Percentiles rank a stretch among this genome's conserved stretches.
These are phyloP conservation scores for Boletus albobrunnescens DNA, from an alignment of 1,284 basidiomycete species.

Conservation along the genomic window DNA sequence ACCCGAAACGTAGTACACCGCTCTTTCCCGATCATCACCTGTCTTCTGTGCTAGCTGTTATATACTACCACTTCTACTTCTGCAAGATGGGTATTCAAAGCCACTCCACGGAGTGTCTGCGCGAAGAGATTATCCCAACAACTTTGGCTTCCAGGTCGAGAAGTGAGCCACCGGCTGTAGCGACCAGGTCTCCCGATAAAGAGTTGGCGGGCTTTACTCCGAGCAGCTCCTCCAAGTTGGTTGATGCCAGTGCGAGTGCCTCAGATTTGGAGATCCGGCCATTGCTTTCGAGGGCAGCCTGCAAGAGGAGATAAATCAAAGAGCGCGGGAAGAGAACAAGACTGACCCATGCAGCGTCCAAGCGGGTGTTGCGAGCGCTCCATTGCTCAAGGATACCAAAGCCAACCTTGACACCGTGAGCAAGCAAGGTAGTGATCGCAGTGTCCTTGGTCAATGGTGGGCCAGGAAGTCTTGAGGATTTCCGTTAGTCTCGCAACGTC, in stretches of 20 bases:
- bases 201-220: slow-evolving; percentile 36
- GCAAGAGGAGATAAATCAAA: background rate
- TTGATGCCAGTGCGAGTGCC: slow-evolving; percentile 30
- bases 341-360: slow-evolving; percentile 41
- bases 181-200: slow-evolving; percentile 46
- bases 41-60: slow-evolving; percentile 7
- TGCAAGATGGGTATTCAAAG: slow-evolving; percentile 17
- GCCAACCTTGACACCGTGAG: slow-evolving; percentile 72
- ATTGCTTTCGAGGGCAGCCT: slow-evolving; percentile 26
- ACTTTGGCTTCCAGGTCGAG: slow-evolving; percentile 44
- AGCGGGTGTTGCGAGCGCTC: slow-evolving; percentile 59
- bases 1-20: slow-evolving; percentile 11
- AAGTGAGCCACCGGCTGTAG: slow-evolving; percentile 39
- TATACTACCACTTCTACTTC: slow-evolving; percentile 9
- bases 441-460: slow-evolving; percentile 72
- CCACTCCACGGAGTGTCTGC: slow-evolving; percentile 30
- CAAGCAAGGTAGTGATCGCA: slow-evolving; percentile 57
- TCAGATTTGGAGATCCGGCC: slow-evolving; percentile 28
- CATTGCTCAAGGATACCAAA: slow-evolving; percentile 53
- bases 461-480: slow-evolving; percentile 51
- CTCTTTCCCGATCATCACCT: slow-evolving; percentile 1
- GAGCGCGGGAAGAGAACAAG: background rate
- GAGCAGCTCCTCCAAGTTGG: slow-evolving; percentile 51
- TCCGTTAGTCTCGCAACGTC: slow-evolving; percentile 1
- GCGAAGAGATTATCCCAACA: slow-evolving; percentile 44